Percentiles rank a stretch among this genome's conserved stretches.
These are phyloP conservation scores for Sporothrix protearum DNA, from an alignment of 2,329 filamentous ascomycete species.

Conservation along the genomic window DNA sequence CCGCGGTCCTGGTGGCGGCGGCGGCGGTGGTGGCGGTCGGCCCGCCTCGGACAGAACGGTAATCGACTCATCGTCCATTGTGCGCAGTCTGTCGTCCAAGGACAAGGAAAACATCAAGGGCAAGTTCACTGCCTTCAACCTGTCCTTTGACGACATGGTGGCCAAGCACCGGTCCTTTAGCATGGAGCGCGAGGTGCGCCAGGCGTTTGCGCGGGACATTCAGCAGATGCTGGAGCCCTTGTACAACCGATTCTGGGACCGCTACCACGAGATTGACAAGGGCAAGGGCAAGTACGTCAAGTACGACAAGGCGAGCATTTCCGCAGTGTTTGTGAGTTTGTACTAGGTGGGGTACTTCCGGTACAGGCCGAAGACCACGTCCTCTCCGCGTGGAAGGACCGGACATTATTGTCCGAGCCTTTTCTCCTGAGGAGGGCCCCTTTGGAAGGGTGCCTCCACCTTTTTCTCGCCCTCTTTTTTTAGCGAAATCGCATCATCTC, in stretches of 20 bases:
- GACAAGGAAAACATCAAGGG: conserved; percentile 96
- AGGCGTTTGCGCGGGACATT: conserved; percentile 76
- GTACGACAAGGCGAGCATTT: conserved; percentile 83
- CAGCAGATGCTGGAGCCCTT: conserved; percentile 90
- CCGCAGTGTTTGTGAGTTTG: conserved; percentile 58
- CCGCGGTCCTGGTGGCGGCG: conserved; percentile 48
- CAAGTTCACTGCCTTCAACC: conserved; percentile 91
- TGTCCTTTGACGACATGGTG: conserved; percentile 84
- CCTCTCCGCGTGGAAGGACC: no score
- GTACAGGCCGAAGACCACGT: neutral
- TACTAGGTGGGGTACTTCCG: conserved; percentile 39
- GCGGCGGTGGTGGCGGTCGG: conserved; percentile 39
- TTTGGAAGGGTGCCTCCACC: no score
- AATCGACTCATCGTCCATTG: conserved; percentile 74
- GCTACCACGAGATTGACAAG: conserved; percentile 96
- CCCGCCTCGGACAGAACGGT: conserved; percentile 66
- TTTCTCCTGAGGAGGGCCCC: no score
- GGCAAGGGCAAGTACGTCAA: conserved; percentile 98
- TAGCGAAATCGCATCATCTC: neutral
- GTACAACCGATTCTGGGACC: conserved; percentile 93
- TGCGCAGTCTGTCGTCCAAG: conserved; percentile 80
- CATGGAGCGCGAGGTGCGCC: conserved; percentile 88
- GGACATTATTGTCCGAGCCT: neutral
- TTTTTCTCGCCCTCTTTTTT: no score
- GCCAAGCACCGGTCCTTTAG: conserved; percentile 73